Evolutionary conservation across 331 rosid species (phyloP), one percentile per base, ranked within the genome.

Genomic region (Phaseolus coccineus): DNA sequence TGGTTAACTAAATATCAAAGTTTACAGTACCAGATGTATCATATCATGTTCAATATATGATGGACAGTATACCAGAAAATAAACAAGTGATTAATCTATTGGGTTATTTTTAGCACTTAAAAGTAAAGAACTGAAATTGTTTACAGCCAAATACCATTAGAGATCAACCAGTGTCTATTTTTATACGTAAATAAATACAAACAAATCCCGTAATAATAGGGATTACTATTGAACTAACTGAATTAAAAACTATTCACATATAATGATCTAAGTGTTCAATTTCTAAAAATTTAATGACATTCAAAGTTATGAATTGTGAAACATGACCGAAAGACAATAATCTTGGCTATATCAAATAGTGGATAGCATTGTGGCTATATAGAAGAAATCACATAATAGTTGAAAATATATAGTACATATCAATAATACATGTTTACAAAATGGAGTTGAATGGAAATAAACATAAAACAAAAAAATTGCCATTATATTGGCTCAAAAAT

Each of bases 1-100:
- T 40, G 39, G 73, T 73, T 47, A 73, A 76, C 42, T 56, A 33
- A 58, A 51, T 64, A 35, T 53, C 46, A 37, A 76, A 58, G 30
- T 51, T 55, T n/a, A 73, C 65, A 55, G 76, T 74, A 37, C 44
- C 35, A 79, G 6, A 70, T 55, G 39, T 37, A 73, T 69, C 39
- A 4, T 35, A 35, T 5, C 39, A 35, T 37, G 39, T 58, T 22
- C 50, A 69, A 59, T 12, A 48, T 59, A 42, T 30, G 53, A 67
- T 12, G 71, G 14, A 64, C 48, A 64, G 47, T 27, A 44, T 57
- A 47, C 56, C 64, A 77, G 55, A 70, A 47, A 63, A 77, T 33
- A 53, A 73, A 6, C 6, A 35, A 4, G 52, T 19, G 47, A 58
- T 55, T 52, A 78, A 46, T 37, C 63, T 33, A 78, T 35, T 6